Conservation (phyloP, 2,329 filamentous ascomycete genomes). For the Diaporthe eres region DNA sequence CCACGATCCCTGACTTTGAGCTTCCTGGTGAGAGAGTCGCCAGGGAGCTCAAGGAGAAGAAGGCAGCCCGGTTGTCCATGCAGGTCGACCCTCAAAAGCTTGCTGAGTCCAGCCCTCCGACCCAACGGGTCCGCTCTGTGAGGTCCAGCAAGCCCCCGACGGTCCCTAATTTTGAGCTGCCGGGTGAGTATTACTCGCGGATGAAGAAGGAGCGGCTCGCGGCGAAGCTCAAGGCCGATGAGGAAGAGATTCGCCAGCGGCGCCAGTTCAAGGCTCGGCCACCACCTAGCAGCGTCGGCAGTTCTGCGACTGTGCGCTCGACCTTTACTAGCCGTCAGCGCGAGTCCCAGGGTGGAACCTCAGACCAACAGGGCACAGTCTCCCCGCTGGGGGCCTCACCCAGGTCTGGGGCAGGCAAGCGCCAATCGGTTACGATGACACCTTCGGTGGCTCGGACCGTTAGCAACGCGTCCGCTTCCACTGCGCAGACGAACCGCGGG, state of each 20-base stretch:
- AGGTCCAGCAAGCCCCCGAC: constrained; percentile 68
- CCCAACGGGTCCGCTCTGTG: constrained; percentile 57
- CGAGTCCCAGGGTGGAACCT: constrained; percentile 28
- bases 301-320: constrained; percentile 63
- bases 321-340: constrained; percentile 64
- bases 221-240: constrained; percentile 67
- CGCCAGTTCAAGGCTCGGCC: constrained; percentile 76
- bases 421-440: constrained; percentile 38
- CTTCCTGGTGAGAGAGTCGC: constrained; percentile 74
- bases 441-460: constrained; percentile 33
- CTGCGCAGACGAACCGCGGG: constrained; percentile 44
- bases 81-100: constrained; percentile 54
- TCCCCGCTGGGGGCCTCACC: constrained; percentile 37
- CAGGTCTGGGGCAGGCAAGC: constrained; percentile 41
- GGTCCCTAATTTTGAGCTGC: constrained; percentile 72
- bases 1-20: constrained; percentile 70
- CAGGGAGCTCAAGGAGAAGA: constrained; percentile 69
- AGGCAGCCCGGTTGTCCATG: constrained; percentile 66
- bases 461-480: constrained; percentile 44
- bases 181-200: constrained; percentile 72
- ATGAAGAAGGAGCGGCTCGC: constrained; percentile 70
- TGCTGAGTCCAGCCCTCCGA: constrained; percentile 54
- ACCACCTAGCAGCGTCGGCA: constrained; percentile 60
- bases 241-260: constrained; percentile 71
- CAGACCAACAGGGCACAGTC: constrained; percentile 20